Conservation (phyloP, 257 asterid genomes). For the Eustoma russellianum region DNA sequence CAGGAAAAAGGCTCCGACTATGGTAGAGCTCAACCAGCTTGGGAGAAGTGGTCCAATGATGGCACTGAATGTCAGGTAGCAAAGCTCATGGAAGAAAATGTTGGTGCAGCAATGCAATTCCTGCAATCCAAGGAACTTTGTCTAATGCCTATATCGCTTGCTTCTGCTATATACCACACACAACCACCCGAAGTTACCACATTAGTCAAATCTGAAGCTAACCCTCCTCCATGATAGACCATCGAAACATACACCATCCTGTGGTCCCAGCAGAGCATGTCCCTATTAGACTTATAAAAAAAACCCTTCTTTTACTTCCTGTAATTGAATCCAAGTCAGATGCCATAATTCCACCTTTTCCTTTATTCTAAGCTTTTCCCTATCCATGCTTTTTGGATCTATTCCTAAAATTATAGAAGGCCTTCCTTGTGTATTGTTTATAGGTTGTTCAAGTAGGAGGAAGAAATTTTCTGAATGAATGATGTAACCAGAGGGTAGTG, state of each 20-base stretch:
- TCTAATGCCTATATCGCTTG: conserved; percentile 93
- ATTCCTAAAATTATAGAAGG: conserved; percentile 29
- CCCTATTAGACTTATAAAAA: conserved; percentile 6
- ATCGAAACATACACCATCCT: conserved; percentile 2
- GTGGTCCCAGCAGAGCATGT: conserved; percentile 15
- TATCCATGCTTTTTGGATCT: conserved; percentile 17
- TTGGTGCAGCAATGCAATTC: conserved; percentile 95
- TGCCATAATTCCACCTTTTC: conserved; percentile 23
- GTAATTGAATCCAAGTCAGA: conserved; percentile 31
- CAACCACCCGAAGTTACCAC: conserved; percentile 62
- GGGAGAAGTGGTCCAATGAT: conserved; percentile 99
- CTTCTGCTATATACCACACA: conserved; percentile 76
- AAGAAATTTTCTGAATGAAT: conserved; percentile 27
- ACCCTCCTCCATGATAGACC: conserved; percentile 44
- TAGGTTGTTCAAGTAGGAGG: conserved; percentile 22
- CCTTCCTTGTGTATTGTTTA: conserved; percentile 14
- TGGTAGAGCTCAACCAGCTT: conserved; percentile 70
- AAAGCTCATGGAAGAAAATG: conserved; percentile 97
- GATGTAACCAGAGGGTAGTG: conserved; percentile 45
- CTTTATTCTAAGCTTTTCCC: conserved; percentile 20
- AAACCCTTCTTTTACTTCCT: conserved; percentile 13
- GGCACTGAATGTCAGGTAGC: conserved; percentile 98
- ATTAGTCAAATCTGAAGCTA: conserved; percentile 53
- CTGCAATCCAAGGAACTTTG: conserved; percentile 97
- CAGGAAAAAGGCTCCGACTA: conserved; percentile 67